Base-by-base conservation (phyloP, 441 rosid genomes). In the Theobroma grandiflorum region DNA sequence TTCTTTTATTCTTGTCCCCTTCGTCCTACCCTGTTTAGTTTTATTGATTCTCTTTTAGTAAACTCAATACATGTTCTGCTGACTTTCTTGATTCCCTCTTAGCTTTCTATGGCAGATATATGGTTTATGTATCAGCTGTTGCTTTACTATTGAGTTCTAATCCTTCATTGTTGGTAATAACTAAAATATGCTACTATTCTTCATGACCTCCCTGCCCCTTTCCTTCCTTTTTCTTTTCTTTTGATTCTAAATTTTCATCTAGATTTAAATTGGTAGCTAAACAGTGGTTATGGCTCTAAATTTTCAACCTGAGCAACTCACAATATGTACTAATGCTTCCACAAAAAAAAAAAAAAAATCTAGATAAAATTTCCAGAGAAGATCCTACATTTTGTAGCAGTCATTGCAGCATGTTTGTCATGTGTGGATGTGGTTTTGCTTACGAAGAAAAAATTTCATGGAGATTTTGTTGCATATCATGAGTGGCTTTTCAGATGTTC, bases 341-440 rank as follows among this genome's bases (percentile, higher is more conserved):
- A 15, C 49, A 15, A 49, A 71, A 22, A 72, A 43, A 50, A 33
- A 22, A 63, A 62, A 18, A 47, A 81, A 78, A 31, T 53, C 47
- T 89, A 94, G 96, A 85, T 84, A 85, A 84, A 66, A 83, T 65
- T 83, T 69, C 50, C 79, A 71, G 92, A 89, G 80, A 93, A 86
- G 85, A 75, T 78, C 73, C 79, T 90, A 80, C 82, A 80, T 83
- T 76, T 86, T 72, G 84, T 91, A 67, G 92, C 97, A 74, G 84
- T 82, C 58, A 78, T 90, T 64, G 98, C 93, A 88, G 96, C 86
- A 64, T 87, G 88, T 84, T 74, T 94, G 55, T 93, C 94, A 50
- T 91, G 88, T 72, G 81, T 90, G 84, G 94, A 92, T 70, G 47
- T 89, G 72, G 79, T 87, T 77, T 69, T 88, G 66, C 86, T 93